These are phyloP conservation scores for Bryoerythrophyllum caledonicum DNA, from an alignment of 225 moss, liverwort and hornwort genomes.

Conservation along the genomic window DNA sequence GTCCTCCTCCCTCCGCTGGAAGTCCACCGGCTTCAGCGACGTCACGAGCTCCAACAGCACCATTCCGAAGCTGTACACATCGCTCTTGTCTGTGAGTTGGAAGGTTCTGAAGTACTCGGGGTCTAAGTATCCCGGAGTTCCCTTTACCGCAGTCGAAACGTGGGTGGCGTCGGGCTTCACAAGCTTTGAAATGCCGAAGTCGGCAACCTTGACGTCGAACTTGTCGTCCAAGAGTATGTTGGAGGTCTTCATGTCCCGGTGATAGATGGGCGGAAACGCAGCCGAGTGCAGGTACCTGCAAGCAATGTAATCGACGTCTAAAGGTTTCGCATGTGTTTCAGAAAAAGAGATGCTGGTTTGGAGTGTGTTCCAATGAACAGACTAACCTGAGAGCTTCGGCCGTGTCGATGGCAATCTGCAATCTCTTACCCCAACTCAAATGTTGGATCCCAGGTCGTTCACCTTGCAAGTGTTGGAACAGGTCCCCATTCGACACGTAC, in stretches of 20 bases:
- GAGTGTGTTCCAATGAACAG: too few relatives aligned
- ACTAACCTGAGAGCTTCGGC: too few relatives aligned
- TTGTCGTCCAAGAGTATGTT: slow-evolving; percentile 56
- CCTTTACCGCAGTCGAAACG: slow-evolving; percentile 56
- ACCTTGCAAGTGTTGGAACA: too few relatives aligned
- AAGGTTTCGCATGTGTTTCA: background rate
- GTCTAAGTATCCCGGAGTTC: slow-evolving; percentile 65
- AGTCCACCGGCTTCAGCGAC: slow-evolving; percentile 31
- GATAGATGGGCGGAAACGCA: slow-evolving; percentile 46
- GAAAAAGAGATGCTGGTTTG: too few relatives aligned
- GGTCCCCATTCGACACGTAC: too few relatives aligned
- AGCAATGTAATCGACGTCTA: background rate
- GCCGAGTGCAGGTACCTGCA: slow-evolving; percentile 44
- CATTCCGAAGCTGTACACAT: slow-evolving; percentile 80
- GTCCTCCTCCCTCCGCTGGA: background rate
- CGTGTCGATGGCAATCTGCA: background rate
- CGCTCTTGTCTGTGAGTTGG: slow-evolving; percentile 70
- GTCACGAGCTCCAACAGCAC: slow-evolving; percentile 70
- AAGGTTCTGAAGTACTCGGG: slow-evolving; percentile 66
- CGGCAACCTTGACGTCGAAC: slow-evolving; percentile 47
- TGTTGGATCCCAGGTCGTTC: too few relatives aligned
- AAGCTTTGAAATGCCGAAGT: slow-evolving; percentile 35
- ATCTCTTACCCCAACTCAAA: too few relatives aligned
- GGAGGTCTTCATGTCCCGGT: slow-evolving; percentile 55
- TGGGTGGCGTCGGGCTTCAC: slow-evolving; percentile 31